A percentile compares a stretch with the other conserved stretches of the same genome.
phyloP scores from a whole-genome alignment of 2,329 filamentous ascomycete genomes.

The Diaporthe sp. region DNA sequence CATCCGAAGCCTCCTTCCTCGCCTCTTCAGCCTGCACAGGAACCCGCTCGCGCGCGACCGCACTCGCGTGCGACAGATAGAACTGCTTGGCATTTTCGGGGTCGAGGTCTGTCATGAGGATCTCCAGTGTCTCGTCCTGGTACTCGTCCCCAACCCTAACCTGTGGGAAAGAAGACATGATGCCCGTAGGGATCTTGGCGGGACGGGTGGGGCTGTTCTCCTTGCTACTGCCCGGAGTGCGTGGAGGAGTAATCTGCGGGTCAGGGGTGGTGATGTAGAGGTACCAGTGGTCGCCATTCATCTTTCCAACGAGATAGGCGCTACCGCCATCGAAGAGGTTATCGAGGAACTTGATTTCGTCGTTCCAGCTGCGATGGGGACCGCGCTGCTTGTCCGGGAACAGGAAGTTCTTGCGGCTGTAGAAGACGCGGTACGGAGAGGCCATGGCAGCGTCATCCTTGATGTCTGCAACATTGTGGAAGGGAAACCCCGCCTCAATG shows the following conservation, averaged over 20 bases:
- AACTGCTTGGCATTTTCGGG: constrained; percentile 79
- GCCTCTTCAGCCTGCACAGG: constrained; percentile 76
- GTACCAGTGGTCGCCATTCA: constrained; percentile 99
- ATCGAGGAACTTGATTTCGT: constrained; percentile 94
- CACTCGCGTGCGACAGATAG: constrained; percentile 81
- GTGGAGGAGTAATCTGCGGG: constrained; percentile 83
- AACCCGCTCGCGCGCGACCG: constrained; percentile 86
- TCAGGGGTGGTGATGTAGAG: constrained; percentile 94
- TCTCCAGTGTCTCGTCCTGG: constrained; percentile 82
- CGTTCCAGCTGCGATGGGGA: constrained; percentile 96
- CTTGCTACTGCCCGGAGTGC: constrained; percentile 75
- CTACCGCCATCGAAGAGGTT: constrained; percentile 92
- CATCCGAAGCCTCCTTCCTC: constrained; percentile 70
- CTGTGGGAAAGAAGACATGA: constrained; percentile 51
- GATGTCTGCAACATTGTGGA: constrained; percentile 76
- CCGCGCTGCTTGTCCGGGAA: constrained; percentile 95
- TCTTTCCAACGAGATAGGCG: constrained; percentile 99
- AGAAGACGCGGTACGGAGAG: constrained; percentile 95
- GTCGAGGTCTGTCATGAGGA: constrained; percentile 80
- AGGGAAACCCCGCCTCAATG: constrained; percentile 88
- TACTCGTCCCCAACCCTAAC: constrained; percentile 55
- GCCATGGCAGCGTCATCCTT: constrained; percentile 81
- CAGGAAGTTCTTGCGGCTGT: constrained; percentile 98
- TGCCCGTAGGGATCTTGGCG: constrained; percentile 69
- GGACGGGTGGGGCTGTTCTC: constrained; percentile 52